Base-by-base conservation (phyloP, 495 filamentous ascomycete species). In the Penicillium goetzii region DNA sequence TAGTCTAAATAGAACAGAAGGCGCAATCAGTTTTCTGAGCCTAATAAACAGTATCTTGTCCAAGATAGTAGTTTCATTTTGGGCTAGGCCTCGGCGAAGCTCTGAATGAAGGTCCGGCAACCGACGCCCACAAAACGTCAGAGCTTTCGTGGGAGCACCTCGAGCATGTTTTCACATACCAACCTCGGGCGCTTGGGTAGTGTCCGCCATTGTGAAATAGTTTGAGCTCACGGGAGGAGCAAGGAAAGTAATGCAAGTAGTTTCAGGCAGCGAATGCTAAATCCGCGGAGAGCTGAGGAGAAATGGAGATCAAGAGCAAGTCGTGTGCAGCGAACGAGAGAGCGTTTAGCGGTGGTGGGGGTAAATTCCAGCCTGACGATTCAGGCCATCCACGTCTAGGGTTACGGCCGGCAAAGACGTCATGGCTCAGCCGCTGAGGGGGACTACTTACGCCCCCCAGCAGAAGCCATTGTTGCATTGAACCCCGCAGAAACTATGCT, bases 1-100 rank as follows among this genome's bases (percentile, higher is more conserved):
- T 98, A 96, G 77, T 98, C 95, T 97, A 65, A 40, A 56, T 21
- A 0, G 0, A 43, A 55, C 11, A 34, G 14, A n/a, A 23, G 40
- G 49, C 34, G 26, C 59, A 57, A 57, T 65, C 52, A 64, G 61
- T 33, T 43, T 41, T 33, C n/a, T 4, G 14, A 61, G 21, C n/a
- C 45, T 41, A 36, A 55, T 26, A 25, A 30, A 41, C 8, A 11
- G 19, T 34, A 15, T 34, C 15, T 36, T 25, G 11, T 43, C 40
- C 25, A 56, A 41, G n/a, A 7, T 30, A 40, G 36, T 45, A 30
- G 32, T 54, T 57, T 36, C 25, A 12, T 30, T 7, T 36, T 19
- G 45, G 61, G 38, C 36, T 11, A 50, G 21, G 40, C 54, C 28
- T 47, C 56, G 50, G 36, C 45, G 51, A 63, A 71, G 68, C 65